These are phyloP conservation scores for Pichia gijzeniarum DNA, from an alignment of 805 yeast genomes.

Conservation along the genomic window DNA sequence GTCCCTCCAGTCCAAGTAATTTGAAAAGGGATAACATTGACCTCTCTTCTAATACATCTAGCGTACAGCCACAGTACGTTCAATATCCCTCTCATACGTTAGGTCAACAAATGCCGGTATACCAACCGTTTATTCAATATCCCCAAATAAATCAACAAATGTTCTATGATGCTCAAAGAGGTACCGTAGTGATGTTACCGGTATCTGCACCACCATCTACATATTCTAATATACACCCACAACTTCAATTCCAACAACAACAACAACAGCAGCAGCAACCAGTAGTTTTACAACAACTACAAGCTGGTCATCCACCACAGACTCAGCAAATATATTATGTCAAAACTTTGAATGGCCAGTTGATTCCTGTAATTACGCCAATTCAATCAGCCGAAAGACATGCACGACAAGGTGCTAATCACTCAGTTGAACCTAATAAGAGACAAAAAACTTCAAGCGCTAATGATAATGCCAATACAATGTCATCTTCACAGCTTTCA, in stretches of 20 bases:
- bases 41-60: too few species aligned
- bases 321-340: conserved; percentile 1
- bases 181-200: conserved; percentile 6
- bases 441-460: conserved; percentile 1
- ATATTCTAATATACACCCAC: not conserved
- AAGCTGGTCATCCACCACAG: not conserved
- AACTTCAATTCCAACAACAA: not conserved
- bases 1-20: too few species aligned
- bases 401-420: too few species aligned
- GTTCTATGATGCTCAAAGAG: conserved; percentile 6
- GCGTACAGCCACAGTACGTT: too few species aligned
- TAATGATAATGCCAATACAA: too few species aligned
- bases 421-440: not conserved
- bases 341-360: conserved; percentile 1
- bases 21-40: too few species aligned
- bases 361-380: conserved; percentile 8
- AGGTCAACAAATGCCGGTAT: not conserved
- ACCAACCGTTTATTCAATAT: not conserved
- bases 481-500: not conserved
- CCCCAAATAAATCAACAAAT: conserved; percentile 3
- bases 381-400: not conserved
- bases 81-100: not conserved
- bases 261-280: not conserved
- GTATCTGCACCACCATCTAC: not conserved
- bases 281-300: not conserved